These are phyloP conservation scores for Epichloe typhina DNA, from an alignment of 2,329 filamentous ascomycete genomes.

Conservation along the genomic window DNA sequence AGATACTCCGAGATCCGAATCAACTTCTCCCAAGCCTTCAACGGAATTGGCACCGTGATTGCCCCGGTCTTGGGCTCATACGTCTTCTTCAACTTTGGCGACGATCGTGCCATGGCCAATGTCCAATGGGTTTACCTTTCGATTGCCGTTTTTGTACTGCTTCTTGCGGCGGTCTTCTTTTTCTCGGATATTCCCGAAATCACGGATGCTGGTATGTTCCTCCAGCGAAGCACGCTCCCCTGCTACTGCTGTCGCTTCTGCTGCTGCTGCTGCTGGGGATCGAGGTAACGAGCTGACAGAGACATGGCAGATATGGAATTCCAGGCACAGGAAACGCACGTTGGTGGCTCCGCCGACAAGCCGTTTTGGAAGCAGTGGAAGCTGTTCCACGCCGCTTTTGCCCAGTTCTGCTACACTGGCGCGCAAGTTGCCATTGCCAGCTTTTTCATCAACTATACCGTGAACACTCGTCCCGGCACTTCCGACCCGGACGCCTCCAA, in stretches of 20 bases:
- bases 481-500: slow-evolving; percentile 41
- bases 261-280: too few species aligned
- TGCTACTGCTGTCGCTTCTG: too few species aligned
- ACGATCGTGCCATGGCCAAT: slow-evolving; percentile 43
- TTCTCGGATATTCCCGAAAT: slow-evolving; percentile 58
- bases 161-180: slow-evolving; percentile 54
- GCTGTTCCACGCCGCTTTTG: slow-evolving; percentile 61
- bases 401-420: slow-evolving; percentile 69
- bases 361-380: slow-evolving; percentile 59
- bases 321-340: slow-evolving; percentile 41
- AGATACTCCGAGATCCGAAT: slow-evolving; percentile 60
- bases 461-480: slow-evolving; percentile 43
- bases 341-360: slow-evolving; percentile 38
- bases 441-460: slow-evolving; percentile 66
- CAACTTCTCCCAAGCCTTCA: slow-evolving; percentile 65
- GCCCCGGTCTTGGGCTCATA: slow-evolving; percentile 61
- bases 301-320: slow-evolving; percentile 44
- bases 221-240: background rate
- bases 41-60: slow-evolving; percentile 60
- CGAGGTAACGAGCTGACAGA: background rate
- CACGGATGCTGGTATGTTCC: slow-evolving; percentile 31
- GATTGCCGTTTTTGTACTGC: slow-evolving; percentile 57
- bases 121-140: slow-evolving; percentile 69
- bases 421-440: slow-evolving; percentile 53
- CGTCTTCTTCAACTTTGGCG: slow-evolving; percentile 55